Evolutionary conservation across 2,329 filamentous ascomycete genomes (phyloP).

Genomic region (Ophiostoma populinum): DNA sequence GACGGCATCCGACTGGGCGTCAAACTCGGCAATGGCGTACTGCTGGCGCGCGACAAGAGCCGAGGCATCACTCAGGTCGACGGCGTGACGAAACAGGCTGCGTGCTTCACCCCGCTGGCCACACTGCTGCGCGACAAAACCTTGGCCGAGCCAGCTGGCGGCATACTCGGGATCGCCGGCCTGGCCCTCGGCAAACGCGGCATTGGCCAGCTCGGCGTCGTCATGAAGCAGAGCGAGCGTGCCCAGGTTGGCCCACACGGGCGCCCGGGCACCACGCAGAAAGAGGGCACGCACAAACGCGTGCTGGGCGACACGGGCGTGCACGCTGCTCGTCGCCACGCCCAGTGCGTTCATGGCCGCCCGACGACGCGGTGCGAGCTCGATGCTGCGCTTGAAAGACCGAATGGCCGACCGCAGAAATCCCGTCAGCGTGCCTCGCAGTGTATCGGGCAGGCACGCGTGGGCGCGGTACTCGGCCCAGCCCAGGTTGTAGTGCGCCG

Average conservation of each 20-base stretch:
- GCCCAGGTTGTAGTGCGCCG: conserved; percentile 94
- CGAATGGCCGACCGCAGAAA: conserved; percentile 69
- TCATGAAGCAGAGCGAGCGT: conserved; percentile 71
- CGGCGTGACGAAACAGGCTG: conserved; percentile 79
- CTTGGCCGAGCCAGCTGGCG: conserved; percentile 87
- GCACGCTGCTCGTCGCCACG: conserved; percentile 74
- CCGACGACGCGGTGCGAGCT: conserved; percentile 80
- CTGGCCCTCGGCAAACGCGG: conserved; percentile 78
- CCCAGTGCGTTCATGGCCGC: conserved; percentile 97
- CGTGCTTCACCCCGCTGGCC: conserved; percentile 64
- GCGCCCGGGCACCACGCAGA: conserved; percentile 72
- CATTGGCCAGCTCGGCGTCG: conserved; percentile 72
- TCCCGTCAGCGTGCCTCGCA: conserved; percentile 41
- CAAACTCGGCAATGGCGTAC: conserved; percentile 68
- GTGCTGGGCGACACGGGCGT: conserved; percentile 78
- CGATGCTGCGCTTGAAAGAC: conserved; percentile 91
- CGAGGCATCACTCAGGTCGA: conserved; percentile 74
- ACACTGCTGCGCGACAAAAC: conserved; percentile 60
- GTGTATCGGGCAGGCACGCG: conserved; percentile 36
- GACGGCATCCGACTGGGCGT: conserved; percentile 48
- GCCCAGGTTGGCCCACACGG: conserved; percentile 81
- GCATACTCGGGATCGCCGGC: conserved; percentile 89
- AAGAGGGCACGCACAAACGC: conserved; percentile 85
- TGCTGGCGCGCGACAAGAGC: conserved; percentile 57
- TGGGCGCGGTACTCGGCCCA: conserved; percentile 84